Evolutionary conservation across 495 filamentous ascomycete species (phyloP).

Genomic region (Aspergillus baeticus): DNA sequence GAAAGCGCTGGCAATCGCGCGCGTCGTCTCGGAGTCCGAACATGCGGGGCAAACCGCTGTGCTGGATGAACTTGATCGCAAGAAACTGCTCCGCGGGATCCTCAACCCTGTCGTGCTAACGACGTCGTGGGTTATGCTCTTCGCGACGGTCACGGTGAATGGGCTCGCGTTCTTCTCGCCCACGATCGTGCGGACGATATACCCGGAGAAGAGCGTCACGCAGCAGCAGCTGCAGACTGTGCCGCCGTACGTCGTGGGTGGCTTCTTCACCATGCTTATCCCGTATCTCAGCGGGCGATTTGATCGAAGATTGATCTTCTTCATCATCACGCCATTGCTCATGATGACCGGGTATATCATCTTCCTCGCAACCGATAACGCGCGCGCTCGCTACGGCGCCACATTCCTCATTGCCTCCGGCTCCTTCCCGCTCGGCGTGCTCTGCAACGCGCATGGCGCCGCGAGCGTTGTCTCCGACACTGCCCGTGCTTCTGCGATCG

Average conservation of each 20-base stretch:
- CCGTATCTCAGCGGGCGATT: too few species aligned
- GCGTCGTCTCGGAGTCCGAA: conserved; percentile 55
- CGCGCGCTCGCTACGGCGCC: conserved; percentile 2
- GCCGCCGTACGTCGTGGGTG: conserved; percentile 53
- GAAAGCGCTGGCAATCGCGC: conserved; percentile 58
- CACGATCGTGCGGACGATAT: conserved; percentile 67
- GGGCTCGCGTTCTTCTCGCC: conserved; percentile 68
- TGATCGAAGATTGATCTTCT: too few species aligned
- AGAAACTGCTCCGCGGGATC: conserved; percentile 50
- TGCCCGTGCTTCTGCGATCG: conserved; percentile 5
- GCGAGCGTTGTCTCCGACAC: conserved; percentile 10
- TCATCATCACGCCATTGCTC: background rate
- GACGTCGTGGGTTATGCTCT: conserved; percentile 48
- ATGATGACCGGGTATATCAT: conserved; percentile 8
- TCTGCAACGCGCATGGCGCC: conserved; percentile 5
- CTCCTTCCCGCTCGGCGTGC: background rate
- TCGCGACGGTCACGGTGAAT: conserved; percentile 57
- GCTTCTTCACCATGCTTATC: too few species aligned
- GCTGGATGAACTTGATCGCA: conserved; percentile 46
- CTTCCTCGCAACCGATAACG: conserved; percentile 1
- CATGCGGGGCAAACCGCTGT: conserved; percentile 63
- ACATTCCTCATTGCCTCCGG: conserved; percentile 3
- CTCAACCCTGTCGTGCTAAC: conserved; percentile 47
- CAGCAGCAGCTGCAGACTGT: conserved; percentile 66
- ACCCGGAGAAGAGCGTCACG: conserved; percentile 51